These are phyloP conservation scores for Suillus bovinus DNA, from an alignment of 768 basidiomycete genomes.

Conservation along the genomic window DNA sequence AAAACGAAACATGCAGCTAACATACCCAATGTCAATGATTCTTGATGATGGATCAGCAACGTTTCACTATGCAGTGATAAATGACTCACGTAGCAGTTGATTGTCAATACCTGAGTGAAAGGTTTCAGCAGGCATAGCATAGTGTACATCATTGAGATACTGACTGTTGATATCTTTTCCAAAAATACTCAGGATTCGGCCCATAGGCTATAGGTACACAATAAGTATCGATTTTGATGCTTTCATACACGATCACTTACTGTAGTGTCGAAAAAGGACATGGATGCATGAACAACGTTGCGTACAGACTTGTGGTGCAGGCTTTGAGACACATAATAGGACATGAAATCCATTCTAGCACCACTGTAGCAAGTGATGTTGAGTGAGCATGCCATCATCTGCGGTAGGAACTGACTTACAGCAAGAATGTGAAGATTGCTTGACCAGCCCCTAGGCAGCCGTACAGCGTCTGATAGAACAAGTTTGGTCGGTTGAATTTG, in stretches of 20 bases:
- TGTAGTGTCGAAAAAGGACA: conserved; percentile 77
- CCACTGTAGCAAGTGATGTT: conserved; percentile 37
- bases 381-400: not conserved
- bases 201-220: conserved; percentile 44
- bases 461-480: conserved; percentile 67
- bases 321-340: conserved; percentile 59
- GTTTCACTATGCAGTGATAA: not conserved
- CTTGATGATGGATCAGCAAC: conserved; percentile 27
- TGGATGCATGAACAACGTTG: conserved; percentile 68
- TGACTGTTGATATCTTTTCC: conserved; percentile 67
- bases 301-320: conserved; percentile 57
- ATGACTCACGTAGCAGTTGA: conserved; percentile 48
- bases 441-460: conserved; percentile 61
- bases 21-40: conserved; percentile 56
- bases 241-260: conserved; percentile 28
- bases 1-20: not conserved
- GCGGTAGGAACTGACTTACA: conserved; percentile 38
- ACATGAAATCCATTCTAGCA: conserved; percentile 53
- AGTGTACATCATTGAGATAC: not conserved
- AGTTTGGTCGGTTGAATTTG: conserved; percentile 47
- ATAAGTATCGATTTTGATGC: not conserved
- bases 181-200: conserved; percentile 61
- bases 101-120: conserved; percentile 42
- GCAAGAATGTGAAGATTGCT: conserved; percentile 53
- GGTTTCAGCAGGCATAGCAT: not conserved